Base-by-base conservation (phyloP, 352 stramenopile genomes). In the Globisporangium megalacanthum region DNA sequence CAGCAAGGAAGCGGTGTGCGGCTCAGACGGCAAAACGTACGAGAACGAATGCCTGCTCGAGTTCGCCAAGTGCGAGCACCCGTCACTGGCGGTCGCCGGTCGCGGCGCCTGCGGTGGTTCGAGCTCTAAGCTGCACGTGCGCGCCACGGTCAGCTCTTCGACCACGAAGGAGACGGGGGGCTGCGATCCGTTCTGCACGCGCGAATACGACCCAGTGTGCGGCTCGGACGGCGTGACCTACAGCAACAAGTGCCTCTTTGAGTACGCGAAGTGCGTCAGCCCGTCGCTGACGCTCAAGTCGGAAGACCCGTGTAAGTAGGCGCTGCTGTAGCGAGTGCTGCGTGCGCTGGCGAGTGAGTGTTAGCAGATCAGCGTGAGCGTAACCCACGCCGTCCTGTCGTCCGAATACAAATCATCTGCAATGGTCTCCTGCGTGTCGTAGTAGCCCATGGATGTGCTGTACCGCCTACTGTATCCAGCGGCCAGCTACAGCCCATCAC, bases 211-310 rank as follows among this genome's bases (percentile, higher is more conserved):
- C 13, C 56, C 19, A 29, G 20, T 67, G 17, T 67, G 61, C 39
- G 61, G 56, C 22, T 52, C 41, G 33, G 61, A 67, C 47, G 50
- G 50, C 41, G 44, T 42, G 9, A 65, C 61, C 15, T 67, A 67
- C 56, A 49, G 47, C 48, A 67, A 67, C 61, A 39, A 54, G 56
- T 67, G 61, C 36, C 36, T 41, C 29, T 67, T 67, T 19, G 44
- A 60, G 37, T 52, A 58, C 54, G 60, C 54, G 6, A n/a, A 44
- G 41, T 66, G 60, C 48, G 29, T 58, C 37, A 54, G 58, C 53
- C 44, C 42, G 5, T 19, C 48, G 11, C 48, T 66, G 25, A 52
- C 20, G 36, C 36, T 57, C 33, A 42, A 33, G 33, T 54, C 42
- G n/a, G 51, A 60, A 8, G 58, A 54, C n/a, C 9, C 51, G 47